Evolutionary conservation across 2,329 filamentous ascomycete genomes (phyloP), one percentile per base, ranked within the genome.

Genomic region (Xylariales sp.): DNA sequence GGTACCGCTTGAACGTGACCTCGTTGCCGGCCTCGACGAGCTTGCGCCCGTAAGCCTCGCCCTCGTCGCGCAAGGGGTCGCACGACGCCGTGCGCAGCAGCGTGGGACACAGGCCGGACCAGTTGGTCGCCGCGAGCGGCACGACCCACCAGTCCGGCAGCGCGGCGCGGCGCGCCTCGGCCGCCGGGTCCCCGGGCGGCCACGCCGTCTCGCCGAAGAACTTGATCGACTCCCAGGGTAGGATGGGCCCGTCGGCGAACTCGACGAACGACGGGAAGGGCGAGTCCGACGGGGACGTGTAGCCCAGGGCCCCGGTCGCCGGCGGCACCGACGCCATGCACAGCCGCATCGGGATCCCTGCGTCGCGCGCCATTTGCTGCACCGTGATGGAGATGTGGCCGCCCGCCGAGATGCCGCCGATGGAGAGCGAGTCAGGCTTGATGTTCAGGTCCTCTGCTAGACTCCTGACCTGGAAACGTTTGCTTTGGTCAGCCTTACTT

Each of bases 1-100:
- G 45, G 43, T 70, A 73, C n/a, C 69, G 52, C 49, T 63, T 66
- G 41, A 67, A 43, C 2, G 62, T 63, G 17, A 72, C 68, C 46
- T 68, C 61, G 41, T 64, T 65, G 2, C 69, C 69, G n/a, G 56
- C 52, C 42, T 65, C 59, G 8, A 67, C 51, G 39, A 73, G 46
- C 45, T 61, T 58, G 44, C 51, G 49, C 0, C 56, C 69, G 42
- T 73, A 73, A 0, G 61, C 62, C 51, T 73, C 69, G 3, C 67
- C 70, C 46, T 73, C 70, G 45, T 73, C 69, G 3, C 69, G 56
- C 37, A 73, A 46, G 2, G 67, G 65, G 44, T 72, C 69, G 23
- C 40, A 54, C 48, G 58, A 58, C 5, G 33, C 61, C 1, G 57
- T 64, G 24, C 56, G 45, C 29, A 61, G 50, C 16, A 56, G 59